Conservation (phyloP, 2,329 filamentous ascomycete species). For the Clonostachys byssicola region DNA sequence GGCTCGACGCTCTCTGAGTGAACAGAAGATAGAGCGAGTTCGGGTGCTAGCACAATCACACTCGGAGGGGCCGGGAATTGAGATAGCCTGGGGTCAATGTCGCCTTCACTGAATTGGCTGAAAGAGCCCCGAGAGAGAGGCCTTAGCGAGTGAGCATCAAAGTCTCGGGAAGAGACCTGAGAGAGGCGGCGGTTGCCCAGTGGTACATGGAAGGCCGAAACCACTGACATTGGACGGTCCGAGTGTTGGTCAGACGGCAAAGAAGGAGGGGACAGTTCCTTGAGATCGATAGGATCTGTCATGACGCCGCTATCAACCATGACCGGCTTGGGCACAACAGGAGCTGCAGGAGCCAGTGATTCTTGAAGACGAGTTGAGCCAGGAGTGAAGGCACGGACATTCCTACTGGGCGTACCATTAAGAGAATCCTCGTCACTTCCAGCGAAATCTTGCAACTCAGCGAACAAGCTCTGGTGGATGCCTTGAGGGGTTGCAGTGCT, state of each 20-base stretch:
- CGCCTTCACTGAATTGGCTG: conserved; percentile 48
- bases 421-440: conserved; percentile 70
- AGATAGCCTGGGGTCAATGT: conserved; percentile 46
- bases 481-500: conserved; percentile 45
- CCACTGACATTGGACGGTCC: conserved; percentile 33
- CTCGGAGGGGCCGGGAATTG: conserved; percentile 51
- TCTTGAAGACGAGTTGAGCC: conserved; percentile 36
- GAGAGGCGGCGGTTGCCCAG: too few relatives aligned
- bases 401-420: conserved; percentile 50
- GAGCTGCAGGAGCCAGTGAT: conserved; percentile 43
- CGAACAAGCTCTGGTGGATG: conserved; percentile 76
- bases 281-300: conserved; percentile 51
- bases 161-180: too few relatives aligned
- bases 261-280: conserved; percentile 1
- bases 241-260: conserved; percentile 2
- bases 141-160: conserved; percentile 1
- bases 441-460: conserved; percentile 79
- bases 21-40: conserved; percentile 38
- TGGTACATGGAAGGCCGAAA: conserved; percentile 16
- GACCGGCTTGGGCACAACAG: conserved; percentile 42
- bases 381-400: conserved; percentile 41
- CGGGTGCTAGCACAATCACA: conserved; percentile 25
- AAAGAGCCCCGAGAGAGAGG: conserved; percentile 44
- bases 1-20: conserved; percentile 36
- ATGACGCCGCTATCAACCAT: conserved; percentile 60